Base-by-base conservation (phyloP, 164 flowering plant genomes). In the Stephania yunnanensis region DNA sequence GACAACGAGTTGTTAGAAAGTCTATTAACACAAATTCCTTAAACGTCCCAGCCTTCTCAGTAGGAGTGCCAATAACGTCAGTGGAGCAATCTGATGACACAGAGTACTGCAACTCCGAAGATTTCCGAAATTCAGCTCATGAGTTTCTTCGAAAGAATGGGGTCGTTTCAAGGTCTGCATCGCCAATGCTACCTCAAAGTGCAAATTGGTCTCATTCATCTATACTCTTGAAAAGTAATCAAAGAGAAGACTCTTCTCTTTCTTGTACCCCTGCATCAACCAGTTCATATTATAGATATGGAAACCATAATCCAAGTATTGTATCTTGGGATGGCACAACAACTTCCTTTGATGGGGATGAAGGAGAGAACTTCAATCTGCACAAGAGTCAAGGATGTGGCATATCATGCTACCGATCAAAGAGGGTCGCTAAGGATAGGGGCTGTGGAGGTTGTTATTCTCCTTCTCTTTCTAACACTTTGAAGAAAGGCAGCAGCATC, bases 401-500 rank as follows among this genome's bases (percentile, higher is more conserved):
- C 29, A 91, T 95, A 82, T 90, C 98, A 78, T 90, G 95, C 78
- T 91, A 91, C 77, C 89, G 98, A 98, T 85, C 99, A 0, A 95
- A 82, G 79, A 90, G 87, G 73, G 86, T 90, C 0, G 85, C 92
- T 6, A 92, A 86, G 76, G 86, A 85, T 72, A 88, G 87, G 78
- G 78, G 73, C 13, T 86, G 84, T 78, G 82, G 93, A n/a, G 87
- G 91, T 72, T 88, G 92, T 81, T 88, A 76, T 81, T 94, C 98
- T 48, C 99, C 99, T 69, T 91, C 99, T 11, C 83, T 94, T 75
- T 92, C 98, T 1, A 97, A 94, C 79, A 89, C 95, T 70, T 68
- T 94, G 70, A 85, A 95, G 79, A 92, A 88, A 80, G 97, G 97
- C 48, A 89, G 88, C 66, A 87, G 86, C 80, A 86, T 93, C 6